Conservation (phyloP, 2,329 filamentous ascomycete species). For the Trichoderma lentiforme region DNA sequence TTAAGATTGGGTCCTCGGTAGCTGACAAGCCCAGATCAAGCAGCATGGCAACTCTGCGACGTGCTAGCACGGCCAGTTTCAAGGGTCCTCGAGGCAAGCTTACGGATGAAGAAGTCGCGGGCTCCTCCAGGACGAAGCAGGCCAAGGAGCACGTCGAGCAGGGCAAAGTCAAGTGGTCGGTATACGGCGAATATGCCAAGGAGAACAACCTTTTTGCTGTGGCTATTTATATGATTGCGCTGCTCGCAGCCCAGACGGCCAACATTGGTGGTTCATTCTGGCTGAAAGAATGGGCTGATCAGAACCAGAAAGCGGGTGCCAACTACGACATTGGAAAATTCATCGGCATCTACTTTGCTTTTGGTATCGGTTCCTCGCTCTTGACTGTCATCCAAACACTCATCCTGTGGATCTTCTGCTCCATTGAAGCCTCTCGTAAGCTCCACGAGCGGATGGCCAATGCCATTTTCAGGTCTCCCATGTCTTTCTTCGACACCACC, state of each 20-base stretch:
- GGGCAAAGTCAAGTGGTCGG: conserved; percentile 93
- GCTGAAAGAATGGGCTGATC: conserved; percentile 90
- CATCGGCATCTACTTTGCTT: conserved; percentile 91
- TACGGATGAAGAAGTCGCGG: conserved; percentile 75
- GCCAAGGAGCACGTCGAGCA: conserved; percentile 86
- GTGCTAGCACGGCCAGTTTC: conserved; percentile 90
- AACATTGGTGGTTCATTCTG: conserved; percentile 84
- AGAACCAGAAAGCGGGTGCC: conserved; percentile 62
- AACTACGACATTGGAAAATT: conserved; percentile 84
- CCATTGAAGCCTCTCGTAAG: conserved; percentile 96
- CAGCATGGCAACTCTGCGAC: conserved; percentile 77
- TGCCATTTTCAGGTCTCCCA: conserved; percentile 94
- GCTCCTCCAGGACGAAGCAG: conserved; percentile 73
- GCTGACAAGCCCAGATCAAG: conserved; percentile 57
- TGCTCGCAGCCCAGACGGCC: conserved; percentile 76
- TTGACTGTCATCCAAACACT: conserved; percentile 89
- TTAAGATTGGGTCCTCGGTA: conserved; percentile 53
- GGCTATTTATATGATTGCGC: conserved; percentile 68
- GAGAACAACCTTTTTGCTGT: conserved; percentile 89
- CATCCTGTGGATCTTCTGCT: conserved; percentile 98
- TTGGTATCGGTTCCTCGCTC: conserved; percentile 81
- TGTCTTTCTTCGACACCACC: conserved; percentile 98
- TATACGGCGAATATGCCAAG: conserved; percentile 92
- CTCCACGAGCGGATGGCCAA: conserved; percentile 96
- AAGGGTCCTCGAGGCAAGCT: conserved; percentile 80